phyloP scores from a whole-genome alignment of 192 early-diverging fungal species.

The Lunasporangiospora selenospora region DNA sequence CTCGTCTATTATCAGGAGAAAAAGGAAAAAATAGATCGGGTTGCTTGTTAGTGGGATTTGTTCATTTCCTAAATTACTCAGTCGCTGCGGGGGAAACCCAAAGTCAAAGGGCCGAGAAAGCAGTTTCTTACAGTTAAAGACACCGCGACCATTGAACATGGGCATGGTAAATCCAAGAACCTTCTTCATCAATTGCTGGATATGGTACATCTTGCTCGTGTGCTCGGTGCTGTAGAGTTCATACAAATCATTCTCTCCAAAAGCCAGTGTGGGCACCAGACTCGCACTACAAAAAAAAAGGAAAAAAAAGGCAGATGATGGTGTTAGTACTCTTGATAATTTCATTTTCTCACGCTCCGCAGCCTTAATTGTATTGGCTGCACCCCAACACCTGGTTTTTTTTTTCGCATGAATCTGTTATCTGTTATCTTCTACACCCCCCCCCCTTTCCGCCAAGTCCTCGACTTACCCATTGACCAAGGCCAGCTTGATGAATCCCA shows the following conservation, averaged over 20 bases:
- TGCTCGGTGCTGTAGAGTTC: slow-evolving; percentile 74
- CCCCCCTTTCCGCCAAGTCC: too few species aligned
- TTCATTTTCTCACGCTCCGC: too few species aligned
- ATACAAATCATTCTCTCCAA: slow-evolving; percentile 95
- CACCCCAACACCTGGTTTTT: too few species aligned
- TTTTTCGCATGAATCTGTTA: too few species aligned
- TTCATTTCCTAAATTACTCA: too few species aligned
- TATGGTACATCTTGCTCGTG: slow-evolving; percentile 66
- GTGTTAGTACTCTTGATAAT: too few species aligned
- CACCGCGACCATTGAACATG: slow-evolving; percentile 84
- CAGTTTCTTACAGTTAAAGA: slow-evolving; percentile 83
- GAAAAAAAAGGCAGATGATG: too few species aligned
- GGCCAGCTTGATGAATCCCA: slow-evolving; percentile 93
- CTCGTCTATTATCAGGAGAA: slow-evolving; percentile 49
- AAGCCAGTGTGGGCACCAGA: slow-evolving; percentile 89
- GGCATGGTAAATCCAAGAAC: slow-evolving; percentile 75
- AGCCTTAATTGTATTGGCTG: too few species aligned
- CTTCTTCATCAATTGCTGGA: slow-evolving; percentile 78
- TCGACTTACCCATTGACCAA: slow-evolving; percentile 67
- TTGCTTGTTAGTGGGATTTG: neutral
- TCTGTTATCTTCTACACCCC: too few species aligned
- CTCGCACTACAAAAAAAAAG: slow-evolving; percentile 53
- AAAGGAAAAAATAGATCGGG: neutral
- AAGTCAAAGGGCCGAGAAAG: slow-evolving; percentile 15
- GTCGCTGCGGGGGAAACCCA: too few species aligned